Evolutionary conservation across 1,284 basidiomycete genomes (phyloP).

Genomic region (Tetrapyrgos nigripes): DNA sequence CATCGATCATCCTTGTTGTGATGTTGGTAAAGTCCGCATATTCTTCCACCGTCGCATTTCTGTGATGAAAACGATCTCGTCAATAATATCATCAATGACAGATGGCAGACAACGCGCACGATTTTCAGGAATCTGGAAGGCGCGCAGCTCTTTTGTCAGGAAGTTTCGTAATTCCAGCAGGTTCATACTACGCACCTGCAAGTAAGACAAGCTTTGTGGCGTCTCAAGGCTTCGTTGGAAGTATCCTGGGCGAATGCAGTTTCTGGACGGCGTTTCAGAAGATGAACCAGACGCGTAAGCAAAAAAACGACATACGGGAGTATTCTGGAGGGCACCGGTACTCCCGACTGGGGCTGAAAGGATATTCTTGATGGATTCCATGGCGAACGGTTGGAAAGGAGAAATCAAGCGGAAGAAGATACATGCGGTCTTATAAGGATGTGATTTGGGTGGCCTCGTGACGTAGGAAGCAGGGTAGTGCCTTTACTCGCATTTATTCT

Average conservation of each 20-base stretch:
- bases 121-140: slow-evolving; percentile 19
- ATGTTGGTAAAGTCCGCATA: slow-evolving; percentile 23
- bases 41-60: slow-evolving; percentile 24
- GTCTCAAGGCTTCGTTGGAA: slow-evolving; percentile 19
- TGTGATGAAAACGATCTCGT: not conserved
- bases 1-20: slow-evolving; percentile 20
- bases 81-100: not conserved
- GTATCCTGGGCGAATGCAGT: too few species aligned
- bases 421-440: slow-evolving; percentile 43
- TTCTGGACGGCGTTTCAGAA: slow-evolving; percentile 48
- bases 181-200: slow-evolving; percentile 13
- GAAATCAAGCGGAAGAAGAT: slow-evolving; percentile 33
- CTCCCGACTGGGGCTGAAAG: slow-evolving; percentile 65
- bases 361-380: slow-evolving; percentile 67
- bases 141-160: not conserved
- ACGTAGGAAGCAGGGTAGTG: not conserved
- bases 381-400: slow-evolving; percentile 37
- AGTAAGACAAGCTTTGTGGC: slow-evolving; percentile 21
- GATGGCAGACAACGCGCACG: slow-evolving; percentile 5
- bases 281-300: slow-evolving; percentile 8
- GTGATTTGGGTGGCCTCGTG: slow-evolving; percentile 11
- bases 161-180: not conserved
- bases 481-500: too few species aligned
- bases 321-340: slow-evolving; percentile 66
- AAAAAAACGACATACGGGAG: slow-evolving; percentile 50